Percentiles rank a stretch among this genome's conserved stretches.
Conservation (phyloP, 1,139 yeast genomes). For the Chernovozyma sophiae-reginae region DNA sequence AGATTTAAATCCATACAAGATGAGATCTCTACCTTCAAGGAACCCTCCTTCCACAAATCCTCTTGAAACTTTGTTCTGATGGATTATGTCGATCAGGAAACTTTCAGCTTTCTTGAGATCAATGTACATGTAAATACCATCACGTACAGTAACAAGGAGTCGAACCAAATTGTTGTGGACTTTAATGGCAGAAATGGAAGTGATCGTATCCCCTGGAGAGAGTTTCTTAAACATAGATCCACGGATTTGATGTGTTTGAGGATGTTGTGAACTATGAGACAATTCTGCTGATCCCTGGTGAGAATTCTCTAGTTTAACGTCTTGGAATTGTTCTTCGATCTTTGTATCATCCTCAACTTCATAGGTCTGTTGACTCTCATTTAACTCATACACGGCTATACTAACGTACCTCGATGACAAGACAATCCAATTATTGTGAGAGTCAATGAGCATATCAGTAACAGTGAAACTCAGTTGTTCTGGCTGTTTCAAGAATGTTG, state of each 20-base stretch:
- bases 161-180: conserved; percentile 13
- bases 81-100: conserved; percentile 33
- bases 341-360: too few species aligned
- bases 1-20: conserved; percentile 79
- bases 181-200: conserved; percentile 46
- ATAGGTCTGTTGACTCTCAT: too few species aligned
- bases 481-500: conserved; percentile 25
- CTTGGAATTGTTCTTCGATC: background rate
- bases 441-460: conserved; percentile 49
- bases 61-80: conserved; percentile 60
- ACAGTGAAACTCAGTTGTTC: conserved; percentile 53
- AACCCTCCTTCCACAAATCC: conserved; percentile 80
- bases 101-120: conserved; percentile 15
- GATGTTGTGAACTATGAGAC: background rate
- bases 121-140: conserved; percentile 52
- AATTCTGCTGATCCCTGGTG: too few species aligned
- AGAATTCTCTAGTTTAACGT: too few species aligned
- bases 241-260: conserved; percentile 7
- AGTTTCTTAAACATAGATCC: conserved; percentile 46
- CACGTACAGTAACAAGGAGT: conserved; percentile 53
- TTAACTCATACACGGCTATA: conserved; percentile 43
- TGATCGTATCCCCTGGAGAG: conserved; percentile 71
- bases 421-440: conserved; percentile 37
- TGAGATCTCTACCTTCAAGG: conserved; percentile 43
- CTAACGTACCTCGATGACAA: conserved; percentile 75